Evolutionary conservation across 192 early-diverging fungal species (phyloP), one percentile per base, ranked within the genome.

Genomic region (Podila verticillata): DNA sequence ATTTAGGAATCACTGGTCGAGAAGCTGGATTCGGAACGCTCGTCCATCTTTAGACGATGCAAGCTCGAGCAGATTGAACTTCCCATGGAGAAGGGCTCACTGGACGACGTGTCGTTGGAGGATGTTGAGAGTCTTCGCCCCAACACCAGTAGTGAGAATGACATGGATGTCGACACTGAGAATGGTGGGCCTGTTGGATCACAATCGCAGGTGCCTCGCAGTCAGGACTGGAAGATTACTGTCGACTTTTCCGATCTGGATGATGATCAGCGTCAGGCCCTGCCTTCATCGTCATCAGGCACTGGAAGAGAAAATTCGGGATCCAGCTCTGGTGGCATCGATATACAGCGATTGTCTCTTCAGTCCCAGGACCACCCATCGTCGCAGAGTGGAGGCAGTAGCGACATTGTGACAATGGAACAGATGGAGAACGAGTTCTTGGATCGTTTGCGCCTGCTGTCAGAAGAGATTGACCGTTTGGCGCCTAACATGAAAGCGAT

Each of bases 41-140:
- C 93, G 1, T 87, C 92, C 0, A 93, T 98, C 36, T 91, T 97
- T 59, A 88, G 96, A 63, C 84, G 88, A 29, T 98, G 96, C 84
- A 97, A 97, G 82, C 84, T 98, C 57, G 96, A 98, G 69, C 96
- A 98, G 51, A 96, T 99, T 61, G 87, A 91, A 9, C 70, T 99
- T 36, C 97, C 96, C 48, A 85, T 98, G 51, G 62, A 87, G 20
- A 84, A 84, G 57, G 93, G 93, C 19, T 92, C 88, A 13, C 78
- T 98, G 79, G 90, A 92, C 9, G 91, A 93, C 56, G 85, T 98
- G 5, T 80, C 92, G 4, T 82, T 97, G 61, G 90, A 92, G 57
- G 86, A 94, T 51, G n/a, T 88, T 20, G 85, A 93, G 56, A 74
- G 77, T 34, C 70, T 66, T 51, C 56, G 73, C 63, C 68, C 60